A percentile compares a stretch with the other conserved stretches of the same genome.
Conservation (phyloP, 2,329 filamentous ascomycete species). For the Arachnomyces sp. region DNA sequence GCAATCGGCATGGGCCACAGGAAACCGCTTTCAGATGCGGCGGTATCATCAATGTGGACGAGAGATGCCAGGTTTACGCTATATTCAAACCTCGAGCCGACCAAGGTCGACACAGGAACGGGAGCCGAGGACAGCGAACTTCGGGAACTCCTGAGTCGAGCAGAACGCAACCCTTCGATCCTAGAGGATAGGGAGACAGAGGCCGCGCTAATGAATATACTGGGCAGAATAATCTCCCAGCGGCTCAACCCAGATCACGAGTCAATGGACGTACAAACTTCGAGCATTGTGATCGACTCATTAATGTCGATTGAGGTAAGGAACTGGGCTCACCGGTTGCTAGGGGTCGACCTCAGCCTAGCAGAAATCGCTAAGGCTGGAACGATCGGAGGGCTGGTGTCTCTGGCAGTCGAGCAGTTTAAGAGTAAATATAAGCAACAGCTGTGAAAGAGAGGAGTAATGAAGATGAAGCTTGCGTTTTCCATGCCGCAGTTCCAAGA, state of each 20-base stretch:
- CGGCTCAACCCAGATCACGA: slow-evolving; percentile 3
- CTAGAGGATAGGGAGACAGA: background rate
- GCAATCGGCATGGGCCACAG: slow-evolving; percentile 14
- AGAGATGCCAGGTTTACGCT: slow-evolving; percentile 17
- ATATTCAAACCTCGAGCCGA: slow-evolving; percentile 14
- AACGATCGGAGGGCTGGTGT: background rate
- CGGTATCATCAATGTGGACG: slow-evolving; percentile 13
- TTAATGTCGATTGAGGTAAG: background rate
- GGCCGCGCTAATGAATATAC: background rate
- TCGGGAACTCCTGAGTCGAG: background rate
- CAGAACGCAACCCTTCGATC: background rate
- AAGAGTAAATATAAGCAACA: too few relatives aligned
- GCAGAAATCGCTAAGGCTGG: background rate
- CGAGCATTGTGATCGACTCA: slow-evolving; percentile 12
- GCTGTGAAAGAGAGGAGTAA: too few relatives aligned
- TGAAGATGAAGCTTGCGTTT: too few relatives aligned
- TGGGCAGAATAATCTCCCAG: slow-evolving; percentile 12
- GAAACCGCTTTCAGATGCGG: slow-evolving; percentile 13
- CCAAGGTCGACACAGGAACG: slow-evolving; percentile 7
- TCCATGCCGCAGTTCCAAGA: too few relatives aligned
- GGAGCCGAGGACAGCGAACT: background rate
- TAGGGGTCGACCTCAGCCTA: background rate
- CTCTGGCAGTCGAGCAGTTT: background rate
- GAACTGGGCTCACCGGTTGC: background rate
- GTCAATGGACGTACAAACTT: slow-evolving; percentile 4